Conservation (phyloP, 2,329 filamentous ascomycete species). For the Coniella vitis region DNA sequence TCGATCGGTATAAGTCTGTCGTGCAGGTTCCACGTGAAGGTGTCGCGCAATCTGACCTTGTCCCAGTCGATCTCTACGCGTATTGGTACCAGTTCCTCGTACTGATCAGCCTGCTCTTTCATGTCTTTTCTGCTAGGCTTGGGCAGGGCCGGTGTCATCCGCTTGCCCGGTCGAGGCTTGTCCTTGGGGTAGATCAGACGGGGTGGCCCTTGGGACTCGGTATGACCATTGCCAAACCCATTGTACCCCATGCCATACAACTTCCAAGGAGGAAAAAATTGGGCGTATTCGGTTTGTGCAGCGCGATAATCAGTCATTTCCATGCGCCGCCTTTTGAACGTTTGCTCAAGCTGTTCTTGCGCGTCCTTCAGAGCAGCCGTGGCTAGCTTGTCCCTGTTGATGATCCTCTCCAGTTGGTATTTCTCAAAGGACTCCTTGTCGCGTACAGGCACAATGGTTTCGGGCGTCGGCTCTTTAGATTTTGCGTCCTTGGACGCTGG, state of each 20-base stretch:
- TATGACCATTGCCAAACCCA: constrained; percentile 82
- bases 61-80: constrained; percentile 92
- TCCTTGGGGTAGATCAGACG: constrained; percentile 73
- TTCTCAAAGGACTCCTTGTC: constrained; percentile 50
- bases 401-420: constrained; percentile 47
- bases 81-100: constrained; percentile 87
- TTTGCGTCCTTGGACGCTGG: constrained; percentile 17
- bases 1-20: constrained; percentile 76
- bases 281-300: constrained; percentile 48
- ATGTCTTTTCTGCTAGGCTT: constrained; percentile 74
- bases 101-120: constrained; percentile 77
- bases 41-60: constrained; percentile 91
- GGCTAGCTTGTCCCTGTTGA: constrained; percentile 47
- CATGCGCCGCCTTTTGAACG: constrained; percentile 56
- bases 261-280: constrained; percentile 48
- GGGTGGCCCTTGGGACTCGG: constrained; percentile 61
- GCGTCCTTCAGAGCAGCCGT: constrained; percentile 44
- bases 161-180: constrained; percentile 69
- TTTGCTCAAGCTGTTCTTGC: constrained; percentile 46
- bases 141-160: constrained; percentile 60
- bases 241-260: constrained; percentile 72
- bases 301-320: constrained; percentile 65
- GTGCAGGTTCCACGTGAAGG: constrained; percentile 97
- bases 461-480: constrained; percentile 22
- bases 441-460: constrained; percentile 29